These are phyloP conservation scores for Colletotrichum kahawae DNA, from an alignment of 2,329 filamentous ascomycete genomes.

Conservation along the genomic window DNA sequence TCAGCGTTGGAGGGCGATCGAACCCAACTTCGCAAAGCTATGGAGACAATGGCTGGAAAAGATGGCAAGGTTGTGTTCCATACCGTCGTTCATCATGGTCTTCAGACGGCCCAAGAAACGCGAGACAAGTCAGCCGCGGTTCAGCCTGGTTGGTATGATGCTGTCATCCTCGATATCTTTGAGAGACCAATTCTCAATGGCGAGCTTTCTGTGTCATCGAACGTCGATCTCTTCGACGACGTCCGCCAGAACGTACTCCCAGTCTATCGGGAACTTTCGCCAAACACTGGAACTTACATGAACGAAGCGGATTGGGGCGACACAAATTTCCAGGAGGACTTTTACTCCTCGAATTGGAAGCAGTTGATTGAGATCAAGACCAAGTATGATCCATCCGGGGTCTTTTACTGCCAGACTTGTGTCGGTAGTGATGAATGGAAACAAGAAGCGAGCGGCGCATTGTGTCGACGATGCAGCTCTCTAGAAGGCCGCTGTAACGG, in stretches of 20 bases:
- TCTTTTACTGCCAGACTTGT: constrained; percentile 48
- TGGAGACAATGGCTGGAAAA: neutral
- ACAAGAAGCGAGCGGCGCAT: neutral
- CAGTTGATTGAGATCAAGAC: constrained; percentile 49
- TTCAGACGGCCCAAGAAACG: neutral
- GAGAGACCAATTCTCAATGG: constrained; percentile 40
- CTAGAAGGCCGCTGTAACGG: neutral
- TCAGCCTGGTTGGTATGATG: neutral
- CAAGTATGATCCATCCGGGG: constrained; percentile 48
- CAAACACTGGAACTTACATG: constrained; percentile 45
- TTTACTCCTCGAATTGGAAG: constrained; percentile 40
- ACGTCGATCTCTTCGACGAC: neutral
- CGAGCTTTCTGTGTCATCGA: neutral
- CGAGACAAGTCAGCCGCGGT: neutral
- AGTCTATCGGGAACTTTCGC: neutral
- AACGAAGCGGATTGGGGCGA: constrained; percentile 50
- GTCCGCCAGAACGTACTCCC: neutral
- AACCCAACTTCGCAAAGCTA: neutral
- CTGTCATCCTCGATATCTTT: constrained; percentile 41
- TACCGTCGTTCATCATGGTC: constrained; percentile 3
- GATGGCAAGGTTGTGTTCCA: neutral
- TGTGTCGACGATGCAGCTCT: neutral
- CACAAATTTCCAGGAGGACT: constrained; percentile 34
- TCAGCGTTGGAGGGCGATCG: neutral
- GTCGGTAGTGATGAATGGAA: constrained; percentile 57